Base-by-base conservation (phyloP, 352 stramenopile species). In the Phytophthora tentaculata region DNA sequence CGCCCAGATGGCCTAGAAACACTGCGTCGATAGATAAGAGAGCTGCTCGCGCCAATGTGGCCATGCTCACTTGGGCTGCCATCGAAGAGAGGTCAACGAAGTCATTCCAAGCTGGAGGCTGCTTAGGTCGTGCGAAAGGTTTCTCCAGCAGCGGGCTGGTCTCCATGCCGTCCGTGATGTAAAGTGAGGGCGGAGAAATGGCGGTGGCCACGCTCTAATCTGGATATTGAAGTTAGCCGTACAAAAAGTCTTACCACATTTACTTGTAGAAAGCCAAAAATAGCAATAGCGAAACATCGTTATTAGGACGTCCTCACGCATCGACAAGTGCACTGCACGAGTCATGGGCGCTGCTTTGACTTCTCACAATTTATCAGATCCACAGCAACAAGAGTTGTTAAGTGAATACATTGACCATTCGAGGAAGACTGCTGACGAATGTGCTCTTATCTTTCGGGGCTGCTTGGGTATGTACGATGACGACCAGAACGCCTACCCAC, bases 1-100 rank as follows among this genome's bases (percentile, higher is more conserved):
- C 71, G 13, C 89, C 89, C n/a, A 95, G 62, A 59, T 95, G 86
- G 3, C 89, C 89, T 9, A 95, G 66, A 61, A 94, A 95, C 16
- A 90, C 71, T 16, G 82, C 79, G 71, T 95, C 84, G 50, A 94
- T 92, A 17, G 88, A 81, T 6, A 79, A 81, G 48, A 92, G 78
- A 23, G 76, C 73, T 62, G 87, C 79, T n/a, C 83, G 73, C 2
- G 83, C 83, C 43, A 93, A 58, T 12, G 80, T 90, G 26, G 78
- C 74, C 49, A 91, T 68, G 54, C 81, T 89, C 63, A 91, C 81
- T 69, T 91, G 83, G 14, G 71, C 67, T 16, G 81, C 83, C 83
- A 91, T 92, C 43, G 23, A 56, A 58, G 84, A 89, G 20, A 92
- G 75, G 19, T 77, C 74, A 2, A 80, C 19, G 48, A 90, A 88